Base-by-base conservation (phyloP, 2,329 filamentous ascomycete species). In the Metarhizium guizhouense region DNA sequence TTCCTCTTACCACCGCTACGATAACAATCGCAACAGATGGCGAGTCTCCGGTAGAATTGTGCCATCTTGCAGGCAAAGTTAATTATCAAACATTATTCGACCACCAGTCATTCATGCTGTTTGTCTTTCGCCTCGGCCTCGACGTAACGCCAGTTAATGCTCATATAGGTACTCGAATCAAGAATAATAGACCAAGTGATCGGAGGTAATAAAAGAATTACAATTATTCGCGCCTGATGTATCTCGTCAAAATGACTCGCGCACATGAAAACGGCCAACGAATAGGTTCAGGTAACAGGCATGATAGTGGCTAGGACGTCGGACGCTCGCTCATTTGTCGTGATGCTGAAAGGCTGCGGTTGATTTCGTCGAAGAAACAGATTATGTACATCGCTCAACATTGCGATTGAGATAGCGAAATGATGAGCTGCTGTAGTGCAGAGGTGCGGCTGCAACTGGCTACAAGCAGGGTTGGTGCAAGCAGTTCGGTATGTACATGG, bases 331-430 rank as follows among this genome's bases (percentile, higher is more conserved):
- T 47, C 43, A n/a, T 34, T 60, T 52, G 57, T 56, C 58, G 48
- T 57, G 30, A 54, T 52, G 54, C 57, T 48, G 30, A 14, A 47
- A 54, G 48, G 47, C 47, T 51, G 38, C 6, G 45, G 13, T 49
- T 42, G 50, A 20, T 48, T 16, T 29, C 30, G 45, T 40, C 42
- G 51, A 54, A 30, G 49, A 58, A 57, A 50, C 34, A 55, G 45
- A 59, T 51, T 53, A 63, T 61, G 54, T 62, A 58, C 53, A 51
- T 57, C 56, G 54, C 57, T 54, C 57, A 52, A 55, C n/a, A 40
- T 38, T 20, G 11, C 47, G 45, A 36, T 53, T 50, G 50, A 49
- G 56, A 54, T 58, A 54, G 50, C 42, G 55, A 20, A 55, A 36
- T 50, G 60, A 53, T 7, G 40, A 43, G 47, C 25, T 40, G 32